These are phyloP conservation scores for Boletus subparvulus DNA, from an alignment of 768 basidiomycete genomes.

Conservation along the genomic window DNA sequence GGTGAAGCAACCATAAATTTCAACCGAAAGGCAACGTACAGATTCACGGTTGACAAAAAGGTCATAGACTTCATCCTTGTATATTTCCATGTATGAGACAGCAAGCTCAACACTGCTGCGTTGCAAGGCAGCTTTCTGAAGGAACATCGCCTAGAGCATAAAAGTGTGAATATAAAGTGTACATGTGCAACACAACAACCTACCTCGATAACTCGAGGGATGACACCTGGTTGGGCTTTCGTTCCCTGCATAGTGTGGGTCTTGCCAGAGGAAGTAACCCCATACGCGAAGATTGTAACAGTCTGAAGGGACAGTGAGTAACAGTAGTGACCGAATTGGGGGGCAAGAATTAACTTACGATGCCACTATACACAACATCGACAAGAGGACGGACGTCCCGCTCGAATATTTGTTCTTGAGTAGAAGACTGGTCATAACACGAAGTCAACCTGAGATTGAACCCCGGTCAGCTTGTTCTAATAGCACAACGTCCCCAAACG, in stretches of 20 bases:
- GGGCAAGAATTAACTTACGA: slow-evolving; percentile 46
- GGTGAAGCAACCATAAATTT: background rate
- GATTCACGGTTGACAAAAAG: slow-evolving; percentile 71
- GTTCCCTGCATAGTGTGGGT: slow-evolving; percentile 93
- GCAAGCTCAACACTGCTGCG: slow-evolving; percentile 47
- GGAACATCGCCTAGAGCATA: slow-evolving; percentile 55
- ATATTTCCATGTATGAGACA: slow-evolving; percentile 86
- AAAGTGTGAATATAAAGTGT: background rate
- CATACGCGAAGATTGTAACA: slow-evolving; percentile 87
- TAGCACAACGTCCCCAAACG: background rate
- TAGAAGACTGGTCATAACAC: slow-evolving; percentile 69
- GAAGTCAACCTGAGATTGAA: slow-evolving; percentile 58
- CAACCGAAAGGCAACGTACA: slow-evolving; percentile 39
- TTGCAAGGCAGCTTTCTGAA: slow-evolving; percentile 41
- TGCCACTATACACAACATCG: slow-evolving; percentile 73
- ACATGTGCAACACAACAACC: slow-evolving; percentile 17
- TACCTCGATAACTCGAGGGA: slow-evolving; percentile 77
- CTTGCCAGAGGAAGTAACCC: slow-evolving; percentile 89
- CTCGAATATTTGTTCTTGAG: slow-evolving; percentile 75
- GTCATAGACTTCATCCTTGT: slow-evolving; percentile 90
- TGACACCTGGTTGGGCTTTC: slow-evolving; percentile 72
- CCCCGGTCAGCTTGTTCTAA: slow-evolving; percentile 1
- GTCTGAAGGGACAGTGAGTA: slow-evolving; percentile 44
- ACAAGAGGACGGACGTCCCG: slow-evolving; percentile 76
- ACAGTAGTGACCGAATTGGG: background rate